Percentiles rank a stretch among this genome's conserved stretches.
Evolutionary conservation across 441 rosid genomes (phyloP).

Genomic region (Gossypium davidsonii): DNA sequence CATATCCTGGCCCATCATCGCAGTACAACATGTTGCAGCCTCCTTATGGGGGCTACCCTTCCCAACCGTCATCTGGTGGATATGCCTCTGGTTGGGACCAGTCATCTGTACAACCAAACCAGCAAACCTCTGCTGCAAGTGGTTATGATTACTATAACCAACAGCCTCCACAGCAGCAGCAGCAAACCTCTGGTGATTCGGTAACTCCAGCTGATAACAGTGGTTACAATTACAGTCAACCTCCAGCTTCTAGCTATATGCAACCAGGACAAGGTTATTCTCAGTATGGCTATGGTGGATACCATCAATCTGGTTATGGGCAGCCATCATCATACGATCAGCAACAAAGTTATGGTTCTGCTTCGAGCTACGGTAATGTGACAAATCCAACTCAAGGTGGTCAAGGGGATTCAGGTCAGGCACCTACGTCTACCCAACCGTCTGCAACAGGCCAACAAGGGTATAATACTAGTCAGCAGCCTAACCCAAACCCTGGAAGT

Average conservation of each 20-base stretch:
- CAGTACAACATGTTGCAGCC: conserved; percentile 73
- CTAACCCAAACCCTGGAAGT: conserved; percentile 41
- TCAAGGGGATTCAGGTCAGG: conserved; percentile 63
- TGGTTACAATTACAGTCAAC: conserved; percentile 68
- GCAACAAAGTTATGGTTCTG: conserved; percentile 59
- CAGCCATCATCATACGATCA: conserved; percentile 70
- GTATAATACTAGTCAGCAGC: conserved; percentile 50
- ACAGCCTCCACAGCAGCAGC: conserved; percentile 61
- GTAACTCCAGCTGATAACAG: conserved; percentile 51
- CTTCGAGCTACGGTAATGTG: conserved; percentile 46
- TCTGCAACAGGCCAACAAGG: conserved; percentile 49
- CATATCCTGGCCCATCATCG: conserved; percentile 63
- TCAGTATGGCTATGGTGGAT: conserved; percentile 78
- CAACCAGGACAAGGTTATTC: conserved; percentile 74
- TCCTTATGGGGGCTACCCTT: conserved; percentile 68
- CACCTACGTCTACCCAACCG: conserved; percentile 51
- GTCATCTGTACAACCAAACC: conserved; percentile 57
- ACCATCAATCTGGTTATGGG: conserved; percentile 72
- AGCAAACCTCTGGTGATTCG: conserved; percentile 43
- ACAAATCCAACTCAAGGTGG: conserved; percentile 53
- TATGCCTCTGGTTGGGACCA: conserved; percentile 79
- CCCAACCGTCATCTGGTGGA: conserved; percentile 67
- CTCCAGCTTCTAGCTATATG: conserved; percentile 60
- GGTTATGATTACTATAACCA: conserved; percentile 88
- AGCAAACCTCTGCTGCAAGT: conserved; percentile 52